Conservation (phyloP, 768 basidiomycete species). For the Collybiopsis confluens region DNA sequence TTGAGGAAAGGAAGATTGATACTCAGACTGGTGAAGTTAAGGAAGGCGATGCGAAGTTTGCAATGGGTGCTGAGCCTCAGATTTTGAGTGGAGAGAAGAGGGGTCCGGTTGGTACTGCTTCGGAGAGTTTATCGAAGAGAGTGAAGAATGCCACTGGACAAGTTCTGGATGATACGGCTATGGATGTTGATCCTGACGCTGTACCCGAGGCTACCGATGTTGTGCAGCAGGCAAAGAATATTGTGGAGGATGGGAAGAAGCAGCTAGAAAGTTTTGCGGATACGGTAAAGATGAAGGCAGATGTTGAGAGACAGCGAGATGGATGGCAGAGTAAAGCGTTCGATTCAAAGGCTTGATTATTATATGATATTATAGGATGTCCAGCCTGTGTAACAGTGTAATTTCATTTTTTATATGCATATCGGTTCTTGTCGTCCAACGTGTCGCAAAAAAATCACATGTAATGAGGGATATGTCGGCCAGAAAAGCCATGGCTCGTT, state of each 20-base stretch:
- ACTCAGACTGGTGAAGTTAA: conserved; percentile 22
- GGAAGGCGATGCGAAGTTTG: conserved; percentile 36
- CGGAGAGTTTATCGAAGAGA: conserved; percentile 36
- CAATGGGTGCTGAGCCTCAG: conserved; percentile 73
- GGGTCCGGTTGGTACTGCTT: conserved; percentile 57
- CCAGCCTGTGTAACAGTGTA: too few species aligned
- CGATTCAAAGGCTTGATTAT: background rate
- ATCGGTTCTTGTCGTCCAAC: too few species aligned
- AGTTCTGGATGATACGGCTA: conserved; percentile 22
- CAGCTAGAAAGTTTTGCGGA: conserved; percentile 39
- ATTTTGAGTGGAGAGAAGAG: conserved; percentile 63
- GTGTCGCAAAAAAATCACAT: background rate
- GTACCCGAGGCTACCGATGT: conserved; percentile 23
- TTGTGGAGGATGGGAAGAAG: conserved; percentile 28
- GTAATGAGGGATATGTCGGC: too few species aligned
- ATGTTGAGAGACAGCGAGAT: conserved; percentile 26
- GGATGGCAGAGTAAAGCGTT: conserved; percentile 54
- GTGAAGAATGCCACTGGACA: conserved; percentile 20
- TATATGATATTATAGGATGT: too few species aligned
- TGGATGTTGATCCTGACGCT: conserved; percentile 10
- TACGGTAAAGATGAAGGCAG: conserved; percentile 37
- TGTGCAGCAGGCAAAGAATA: conserved; percentile 21
- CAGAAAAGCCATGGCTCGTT: too few species aligned
- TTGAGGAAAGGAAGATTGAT: conserved; percentile 33
- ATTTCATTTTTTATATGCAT: too few species aligned